Percentiles rank a stretch among this genome's conserved stretches.
phyloP scores from a whole-genome alignment of 306 rosid species.

The Rosa lucieae region DNA sequence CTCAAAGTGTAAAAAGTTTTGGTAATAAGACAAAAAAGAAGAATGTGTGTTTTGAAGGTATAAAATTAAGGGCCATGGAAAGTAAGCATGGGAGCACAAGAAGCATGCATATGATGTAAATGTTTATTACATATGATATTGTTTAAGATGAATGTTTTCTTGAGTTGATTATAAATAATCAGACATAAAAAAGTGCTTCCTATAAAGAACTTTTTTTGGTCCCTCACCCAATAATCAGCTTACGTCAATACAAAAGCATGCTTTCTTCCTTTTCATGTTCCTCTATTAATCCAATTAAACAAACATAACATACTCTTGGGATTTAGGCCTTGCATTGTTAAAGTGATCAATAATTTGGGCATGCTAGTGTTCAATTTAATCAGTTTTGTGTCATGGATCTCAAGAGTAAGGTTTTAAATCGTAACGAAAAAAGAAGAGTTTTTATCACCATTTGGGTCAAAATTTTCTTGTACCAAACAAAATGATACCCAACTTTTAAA shows the following conservation, averaged over 20 bases:
- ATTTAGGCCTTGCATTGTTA: neutral
- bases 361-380: neutral
- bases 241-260: constrained; percentile 48
- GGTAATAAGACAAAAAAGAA: constrained; percentile 35
- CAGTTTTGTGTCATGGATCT: neutral
- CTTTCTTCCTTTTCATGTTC: constrained; percentile 13
- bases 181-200: constrained; percentile 35
- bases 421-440: too few relatives aligned
- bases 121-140: neutral
- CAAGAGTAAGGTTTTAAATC: neutral
- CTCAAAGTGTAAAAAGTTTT: constrained; percentile 27
- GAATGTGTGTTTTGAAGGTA: constrained; percentile 30
- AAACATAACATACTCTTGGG: neutral
- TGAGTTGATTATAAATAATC: constrained; percentile 21
- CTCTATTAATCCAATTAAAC: neutral
- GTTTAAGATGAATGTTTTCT: constrained; percentile 5
- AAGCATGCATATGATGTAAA: constrained; percentile 35
- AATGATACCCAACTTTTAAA: too few relatives aligned
- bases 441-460: too few relatives aligned
- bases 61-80: constrained; percentile 18
- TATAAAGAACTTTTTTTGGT: constrained; percentile 24
- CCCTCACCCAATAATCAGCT: constrained; percentile 25
- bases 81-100: constrained; percentile 54
- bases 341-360: neutral
- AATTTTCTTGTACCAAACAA: too few relatives aligned